Percentiles rank a stretch among this genome's conserved stretches.
These are phyloP conservation scores for Dimargaris xerosporica DNA, from an alignment of 192 early-diverging fungal genomes.

Conservation along the genomic window DNA sequence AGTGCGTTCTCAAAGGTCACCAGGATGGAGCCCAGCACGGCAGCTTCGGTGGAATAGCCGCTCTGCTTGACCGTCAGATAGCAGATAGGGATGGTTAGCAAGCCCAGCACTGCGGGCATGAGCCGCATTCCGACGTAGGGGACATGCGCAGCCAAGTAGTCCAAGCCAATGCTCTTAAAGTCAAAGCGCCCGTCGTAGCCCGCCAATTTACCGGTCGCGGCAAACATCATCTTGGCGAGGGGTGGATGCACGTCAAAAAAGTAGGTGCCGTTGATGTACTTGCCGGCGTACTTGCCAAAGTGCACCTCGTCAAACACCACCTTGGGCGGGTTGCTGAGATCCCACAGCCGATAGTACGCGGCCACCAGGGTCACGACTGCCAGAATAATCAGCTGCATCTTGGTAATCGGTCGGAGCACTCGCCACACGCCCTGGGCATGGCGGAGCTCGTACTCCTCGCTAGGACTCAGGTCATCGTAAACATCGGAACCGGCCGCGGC, in stretches of 20 bases:
- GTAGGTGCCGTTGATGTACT: conserved; percentile 72
- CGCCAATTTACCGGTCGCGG: conserved; percentile 51
- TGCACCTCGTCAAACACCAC: conserved; percentile 92
- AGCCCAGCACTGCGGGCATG: conserved; percentile 60
- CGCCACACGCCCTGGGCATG: neutral
- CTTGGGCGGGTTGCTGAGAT: conserved; percentile 23
- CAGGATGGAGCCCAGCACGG: conserved; percentile 61
- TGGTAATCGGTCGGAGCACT: conserved; percentile 14
- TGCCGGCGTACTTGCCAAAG: conserved; percentile 91
- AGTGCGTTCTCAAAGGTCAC: conserved; percentile 82
- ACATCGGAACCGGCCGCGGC: no score
- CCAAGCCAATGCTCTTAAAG: conserved; percentile 86
- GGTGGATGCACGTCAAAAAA: conserved; percentile 97
- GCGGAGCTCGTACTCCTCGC: neutral
- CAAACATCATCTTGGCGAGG: conserved; percentile 82
- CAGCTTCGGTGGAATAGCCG: conserved; percentile 57
- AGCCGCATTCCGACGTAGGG: conserved; percentile 79
- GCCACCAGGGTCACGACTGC: conserved; percentile 24
- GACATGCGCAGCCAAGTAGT: conserved; percentile 75
- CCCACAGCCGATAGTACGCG: conserved; percentile 28
- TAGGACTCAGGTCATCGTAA: no score
- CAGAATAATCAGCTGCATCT: conserved; percentile 28
- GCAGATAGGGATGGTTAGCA: conserved; percentile 64
- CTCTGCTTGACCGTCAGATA: conserved; percentile 72
- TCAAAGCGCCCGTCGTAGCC: conserved; percentile 87